These are phyloP conservation scores for Penicillium sp. DNA, from an alignment of 2,329 filamentous ascomycete species.

Conservation along the genomic window DNA sequence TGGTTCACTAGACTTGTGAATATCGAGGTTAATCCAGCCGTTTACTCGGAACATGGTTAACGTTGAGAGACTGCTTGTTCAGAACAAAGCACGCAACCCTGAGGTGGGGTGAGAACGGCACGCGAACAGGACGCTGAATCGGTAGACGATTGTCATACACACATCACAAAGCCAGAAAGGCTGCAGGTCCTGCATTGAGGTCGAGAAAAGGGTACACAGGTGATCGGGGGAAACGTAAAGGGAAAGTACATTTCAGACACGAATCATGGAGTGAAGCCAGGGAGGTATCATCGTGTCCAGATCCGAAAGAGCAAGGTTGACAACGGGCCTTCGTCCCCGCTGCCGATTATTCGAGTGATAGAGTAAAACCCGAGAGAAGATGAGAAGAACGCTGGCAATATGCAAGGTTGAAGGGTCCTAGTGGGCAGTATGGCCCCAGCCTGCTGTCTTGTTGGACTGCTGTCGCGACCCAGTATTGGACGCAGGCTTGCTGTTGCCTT, in stretches of 20 bases:
- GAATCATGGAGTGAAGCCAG: background rate
- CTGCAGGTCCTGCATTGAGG: background rate
- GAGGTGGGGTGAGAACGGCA: background rate
- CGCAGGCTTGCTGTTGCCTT: slow-evolving; percentile 30
- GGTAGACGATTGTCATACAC: slow-evolving; percentile 1
- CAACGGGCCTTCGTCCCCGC: background rate
- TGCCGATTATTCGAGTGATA: background rate
- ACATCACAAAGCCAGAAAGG: slow-evolving; percentile 4
- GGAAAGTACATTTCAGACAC: slow-evolving; percentile 5
- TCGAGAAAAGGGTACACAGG: background rate
- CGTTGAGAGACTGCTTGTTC: slow-evolving; percentile 5
- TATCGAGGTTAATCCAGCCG: background rate
- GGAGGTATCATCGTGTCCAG: background rate
- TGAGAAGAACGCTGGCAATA: slow-evolving; percentile 1
- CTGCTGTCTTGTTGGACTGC: background rate
- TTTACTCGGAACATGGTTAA: slow-evolving; percentile 2
- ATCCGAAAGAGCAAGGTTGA: background rate
- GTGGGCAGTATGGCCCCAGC: slow-evolving; percentile 1
- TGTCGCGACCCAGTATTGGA: background rate
- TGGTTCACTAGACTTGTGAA: slow-evolving; percentile 4
- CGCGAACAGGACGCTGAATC: slow-evolving; percentile 3
- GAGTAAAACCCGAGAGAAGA: background rate
- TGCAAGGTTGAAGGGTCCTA: background rate
- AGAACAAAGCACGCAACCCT: slow-evolving; percentile 6
- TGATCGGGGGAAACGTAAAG: background rate